Evolutionary conservation across 129 eudicot genomes (phyloP).

Genomic region (Saposhnikovia divaricata): DNA sequence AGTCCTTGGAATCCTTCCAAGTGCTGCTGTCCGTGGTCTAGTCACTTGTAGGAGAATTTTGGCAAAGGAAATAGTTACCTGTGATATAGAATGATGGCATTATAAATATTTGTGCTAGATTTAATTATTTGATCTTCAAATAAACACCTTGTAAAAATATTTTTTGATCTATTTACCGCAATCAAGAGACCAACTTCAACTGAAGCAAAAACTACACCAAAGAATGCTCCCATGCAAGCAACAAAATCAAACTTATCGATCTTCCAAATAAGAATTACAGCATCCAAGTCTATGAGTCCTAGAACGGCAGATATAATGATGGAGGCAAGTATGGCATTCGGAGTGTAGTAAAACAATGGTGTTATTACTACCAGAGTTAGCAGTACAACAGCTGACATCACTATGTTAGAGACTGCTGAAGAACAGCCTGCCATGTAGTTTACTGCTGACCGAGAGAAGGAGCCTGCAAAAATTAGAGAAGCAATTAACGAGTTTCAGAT

Average conservation of each 20-base stretch:
- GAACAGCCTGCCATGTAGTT: slow-evolving; percentile 65
- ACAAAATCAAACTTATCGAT: slow-evolving; percentile 62
- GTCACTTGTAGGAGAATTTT: slow-evolving; percentile 70
- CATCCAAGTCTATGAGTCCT: slow-evolving; percentile 48
- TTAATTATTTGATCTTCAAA: not conserved
- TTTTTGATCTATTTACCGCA: slow-evolving; percentile 28
- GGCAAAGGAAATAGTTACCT: slow-evolving; percentile 64
- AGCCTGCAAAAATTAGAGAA: slow-evolving; percentile 27
- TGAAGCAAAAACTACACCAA: slow-evolving; percentile 50
- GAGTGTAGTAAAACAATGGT: slow-evolving; percentile 62
- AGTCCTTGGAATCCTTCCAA: slow-evolving; percentile 66
- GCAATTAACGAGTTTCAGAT: not conserved
- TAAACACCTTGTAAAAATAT: not conserved
- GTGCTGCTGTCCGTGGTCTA: slow-evolving; percentile 59
- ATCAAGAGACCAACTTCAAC: slow-evolving; percentile 67
- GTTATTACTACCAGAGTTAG: slow-evolving; percentile 50
- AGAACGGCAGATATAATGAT: slow-evolving; percentile 66
- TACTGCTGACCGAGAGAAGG: slow-evolving; percentile 65
- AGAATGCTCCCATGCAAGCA: slow-evolving; percentile 80
- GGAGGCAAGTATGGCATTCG: slow-evolving; percentile 64
- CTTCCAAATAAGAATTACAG: slow-evolving; percentile 47
- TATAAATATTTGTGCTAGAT: not conserved
- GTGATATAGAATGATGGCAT: not conserved
- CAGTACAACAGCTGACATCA: slow-evolving; percentile 55
- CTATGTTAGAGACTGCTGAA: slow-evolving; percentile 65